Evolutionary conservation across 225 moss, liverwort and hornwort genomes (phyloP), one percentile per base, ranked within the genome.

Genomic region (Lunularia cruciata): DNA sequence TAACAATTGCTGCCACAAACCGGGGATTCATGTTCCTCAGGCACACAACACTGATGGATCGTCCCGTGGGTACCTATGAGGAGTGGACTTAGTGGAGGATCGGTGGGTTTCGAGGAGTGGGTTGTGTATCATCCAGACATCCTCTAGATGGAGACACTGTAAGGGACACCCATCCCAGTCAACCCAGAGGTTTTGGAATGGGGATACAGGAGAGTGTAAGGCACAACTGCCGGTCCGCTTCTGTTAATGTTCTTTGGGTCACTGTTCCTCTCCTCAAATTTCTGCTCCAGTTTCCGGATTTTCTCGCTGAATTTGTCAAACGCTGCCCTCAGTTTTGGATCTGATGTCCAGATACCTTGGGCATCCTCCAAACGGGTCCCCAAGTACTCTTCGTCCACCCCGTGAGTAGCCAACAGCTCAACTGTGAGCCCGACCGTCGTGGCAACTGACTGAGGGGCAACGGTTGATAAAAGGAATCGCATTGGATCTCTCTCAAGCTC

Each of bases 371-470:
- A 19, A 14, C 73, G 74, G 49, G 68, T 56, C n/a, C 79, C 77
- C 23, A 79, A 18, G 35, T 85, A 85, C 68, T 90, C 90, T 62
- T 94, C 88, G 26, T 90, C 90, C 4, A 68, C 62, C 0, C 90
- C 74, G 67, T 94, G 90, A 0, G 86, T 85, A 43, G 88, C 60
- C 45, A 94, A 75, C 12, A 94, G 48, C 75, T 90, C 87, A 14
- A 87, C 63, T 0, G 84, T 75, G 42, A 87, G 49, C 88, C 87
- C 81, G 9, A 83, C 74, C 0, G 65, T 25, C 6, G 83, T 65
- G 0, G 88, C 69, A 25, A 84, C 72, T 8, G 47, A 12, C 8
- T 69, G 3, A 9, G 39, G 1, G 16, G 71, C 0, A 12, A 76
- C 45, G 25, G 56, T 39, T 0, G 27, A 18, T 30, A 83, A 6